Evolutionary conservation across 495 filamentous ascomycete species (phyloP).

Genomic region (Aspergillus avenaceus): DNA sequence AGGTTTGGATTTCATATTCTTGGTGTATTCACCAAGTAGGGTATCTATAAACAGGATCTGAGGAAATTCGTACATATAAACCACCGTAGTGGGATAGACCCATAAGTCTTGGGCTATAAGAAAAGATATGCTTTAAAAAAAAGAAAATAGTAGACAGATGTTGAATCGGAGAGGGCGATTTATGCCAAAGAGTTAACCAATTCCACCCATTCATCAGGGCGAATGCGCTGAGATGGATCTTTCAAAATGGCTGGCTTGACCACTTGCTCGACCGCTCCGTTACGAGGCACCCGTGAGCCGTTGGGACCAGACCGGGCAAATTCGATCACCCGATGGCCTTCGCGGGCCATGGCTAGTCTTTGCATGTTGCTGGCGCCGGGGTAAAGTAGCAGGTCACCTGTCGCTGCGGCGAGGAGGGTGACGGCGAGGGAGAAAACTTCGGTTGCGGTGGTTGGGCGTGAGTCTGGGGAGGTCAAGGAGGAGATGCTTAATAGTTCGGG

Average conservation of each 20-base stretch:
- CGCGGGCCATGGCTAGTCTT: slow-evolving; percentile 42
- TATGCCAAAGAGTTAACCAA: slow-evolving; percentile 4
- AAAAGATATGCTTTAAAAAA: slow-evolving; percentile 1
- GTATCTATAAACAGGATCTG: too few species aligned
- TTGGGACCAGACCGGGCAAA: slow-evolving; percentile 38
- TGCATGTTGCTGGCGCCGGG: slow-evolving; percentile 40
- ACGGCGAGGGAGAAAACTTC: slow-evolving; percentile 56
- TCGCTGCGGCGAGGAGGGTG: slow-evolving; percentile 51
- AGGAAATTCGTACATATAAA: too few species aligned
- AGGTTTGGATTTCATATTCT: too few species aligned
- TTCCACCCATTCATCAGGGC: slow-evolving; percentile 32
- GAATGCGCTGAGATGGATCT: slow-evolving; percentile 33
- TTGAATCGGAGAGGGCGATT: neutral
- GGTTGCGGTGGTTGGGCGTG: slow-evolving; percentile 30
- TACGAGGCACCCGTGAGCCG: slow-evolving; percentile 37
- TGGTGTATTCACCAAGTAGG: too few species aligned
- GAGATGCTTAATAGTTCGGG: slow-evolving; percentile 48
- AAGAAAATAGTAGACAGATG: neutral
- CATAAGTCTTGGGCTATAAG: neutral
- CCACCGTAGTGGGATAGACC: too few species aligned
- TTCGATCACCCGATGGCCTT: slow-evolving; percentile 45
- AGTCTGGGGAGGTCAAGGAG: slow-evolving; percentile 24
- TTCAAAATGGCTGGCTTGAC: slow-evolving; percentile 40
- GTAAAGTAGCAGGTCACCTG: slow-evolving; percentile 50
- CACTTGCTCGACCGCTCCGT: slow-evolving; percentile 41